phyloP scores from a whole-genome alignment of 2,329 filamentous ascomycete genomes.

The Ophiocordyceps camponoti-floridani region DNA sequence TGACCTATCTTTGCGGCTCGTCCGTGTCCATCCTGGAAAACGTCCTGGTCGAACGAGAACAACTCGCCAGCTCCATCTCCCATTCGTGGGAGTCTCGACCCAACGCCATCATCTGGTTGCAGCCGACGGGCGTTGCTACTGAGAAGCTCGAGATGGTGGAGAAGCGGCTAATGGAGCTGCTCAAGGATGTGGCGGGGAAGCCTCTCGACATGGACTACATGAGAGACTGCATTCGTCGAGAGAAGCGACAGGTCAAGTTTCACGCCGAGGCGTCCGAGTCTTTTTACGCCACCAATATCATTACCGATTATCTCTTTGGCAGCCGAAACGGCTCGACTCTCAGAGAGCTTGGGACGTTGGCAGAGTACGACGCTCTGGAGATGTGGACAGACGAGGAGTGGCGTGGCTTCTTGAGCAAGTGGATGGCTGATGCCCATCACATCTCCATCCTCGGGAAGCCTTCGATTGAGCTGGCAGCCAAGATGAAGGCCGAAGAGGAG shows the following conservation, averaged over 20 bases:
- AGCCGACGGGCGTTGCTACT: constrained; percentile 72
- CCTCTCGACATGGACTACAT: constrained; percentile 83
- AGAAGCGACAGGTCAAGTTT: constrained; percentile 67
- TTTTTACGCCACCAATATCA: constrained; percentile 71
- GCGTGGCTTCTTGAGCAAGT: constrained; percentile 65
- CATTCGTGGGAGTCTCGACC: constrained; percentile 67
- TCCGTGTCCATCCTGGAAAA: constrained; percentile 89
- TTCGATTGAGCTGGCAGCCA: constrained; percentile 60
- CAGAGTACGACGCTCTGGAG: constrained; percentile 51
- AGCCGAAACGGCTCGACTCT: constrained; percentile 66
- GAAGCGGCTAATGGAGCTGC: constrained; percentile 64
- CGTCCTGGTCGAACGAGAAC: constrained; percentile 78
- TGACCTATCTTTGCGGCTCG: constrained; percentile 81
- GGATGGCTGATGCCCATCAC: constrained; percentile 72
- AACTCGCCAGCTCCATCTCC: constrained; percentile 71
- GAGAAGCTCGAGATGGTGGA: constrained; percentile 72
- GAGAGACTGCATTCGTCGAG: constrained; percentile 67
- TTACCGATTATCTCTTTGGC: constrained; percentile 84
- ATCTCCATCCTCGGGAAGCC: constrained; percentile 79
- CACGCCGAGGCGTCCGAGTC: constrained; percentile 65
- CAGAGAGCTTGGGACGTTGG: constrained; percentile 34
- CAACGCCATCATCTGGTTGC: constrained; percentile 69
- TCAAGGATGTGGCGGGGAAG: constrained; percentile 63
- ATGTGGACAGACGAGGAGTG: constrained; percentile 72
- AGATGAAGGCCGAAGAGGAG: constrained; percentile 67